phyloP scores from a whole-genome alignment of 1,284 basidiomycete genomes.

The Melampsora occidentalis region DNA sequence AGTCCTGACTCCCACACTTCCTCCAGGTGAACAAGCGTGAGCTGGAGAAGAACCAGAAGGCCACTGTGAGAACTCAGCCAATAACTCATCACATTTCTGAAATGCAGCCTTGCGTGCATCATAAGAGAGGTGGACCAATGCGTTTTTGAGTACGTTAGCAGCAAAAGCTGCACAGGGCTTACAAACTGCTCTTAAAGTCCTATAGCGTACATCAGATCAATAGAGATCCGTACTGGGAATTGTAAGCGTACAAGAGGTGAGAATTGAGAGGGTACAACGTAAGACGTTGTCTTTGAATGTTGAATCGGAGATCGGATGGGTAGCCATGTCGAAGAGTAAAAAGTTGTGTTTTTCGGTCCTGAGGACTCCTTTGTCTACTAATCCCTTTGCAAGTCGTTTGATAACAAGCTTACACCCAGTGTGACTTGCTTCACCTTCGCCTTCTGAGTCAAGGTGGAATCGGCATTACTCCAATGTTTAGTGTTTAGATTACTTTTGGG shows the following conservation, averaged over 20 bases:
- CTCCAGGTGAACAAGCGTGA: slow-evolving; percentile 52
- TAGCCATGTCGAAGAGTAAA: slow-evolving; percentile 94
- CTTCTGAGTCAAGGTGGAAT: neutral
- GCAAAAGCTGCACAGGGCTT: slow-evolving; percentile 83
- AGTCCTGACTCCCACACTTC: slow-evolving; percentile 51
- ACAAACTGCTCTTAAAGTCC: slow-evolving; percentile 73
- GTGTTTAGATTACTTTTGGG: too few species aligned
- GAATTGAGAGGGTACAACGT: slow-evolving; percentile 68
- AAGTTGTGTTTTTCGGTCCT: slow-evolving; percentile 96
- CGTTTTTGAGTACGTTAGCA: slow-evolving; percentile 90
- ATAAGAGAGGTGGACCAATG: slow-evolving; percentile 77
- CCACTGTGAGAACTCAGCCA: slow-evolving; percentile 84
- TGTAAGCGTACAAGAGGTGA: slow-evolving; percentile 78
- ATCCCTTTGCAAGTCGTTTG: slow-evolving; percentile 90
- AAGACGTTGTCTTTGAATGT: slow-evolving; percentile 82
- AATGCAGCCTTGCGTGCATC: slow-evolving; percentile 88
- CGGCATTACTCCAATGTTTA: too few species aligned
- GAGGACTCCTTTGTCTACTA: slow-evolving; percentile 94
- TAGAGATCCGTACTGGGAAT: slow-evolving; percentile 67
- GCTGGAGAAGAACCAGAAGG: slow-evolving; percentile 66
- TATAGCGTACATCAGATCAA: slow-evolving; percentile 69
- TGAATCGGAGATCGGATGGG: slow-evolving; percentile 87
- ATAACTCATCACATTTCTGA: slow-evolving; percentile 81
- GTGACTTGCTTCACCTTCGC: slow-evolving; percentile 30
- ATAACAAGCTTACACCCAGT: slow-evolving; percentile 12